phyloP scores from a whole-genome alignment of 768 basidiomycete genomes.

The Coprinellus aureogranulatus region DNA sequence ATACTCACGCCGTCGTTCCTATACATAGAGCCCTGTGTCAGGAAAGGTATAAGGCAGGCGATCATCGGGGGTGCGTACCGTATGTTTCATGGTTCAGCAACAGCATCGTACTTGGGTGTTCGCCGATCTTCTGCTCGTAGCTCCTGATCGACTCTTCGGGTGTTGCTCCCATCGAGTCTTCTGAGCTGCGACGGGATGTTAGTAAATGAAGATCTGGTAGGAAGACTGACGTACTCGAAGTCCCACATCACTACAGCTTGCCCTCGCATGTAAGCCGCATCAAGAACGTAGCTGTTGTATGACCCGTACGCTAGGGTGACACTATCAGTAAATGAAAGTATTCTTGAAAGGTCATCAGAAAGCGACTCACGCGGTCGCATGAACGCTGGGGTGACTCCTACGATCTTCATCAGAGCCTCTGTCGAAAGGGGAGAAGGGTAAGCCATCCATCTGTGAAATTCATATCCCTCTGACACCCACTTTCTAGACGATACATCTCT shows the following conservation, averaged over 20 bases:
- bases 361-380: slow-evolving; percentile 43
- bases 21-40: neutral
- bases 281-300: slow-evolving; percentile 46
- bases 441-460: neutral
- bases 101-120: slow-evolving; percentile 30
- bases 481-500: slow-evolving; percentile 47
- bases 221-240: slow-evolving; percentile 27
- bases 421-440: neutral
- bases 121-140: slow-evolving; percentile 26
- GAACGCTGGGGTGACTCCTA: slow-evolving; percentile 45
- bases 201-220: slow-evolving; percentile 1
- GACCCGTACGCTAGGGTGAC: slow-evolving; percentile 36
- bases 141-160: slow-evolving; percentile 27
- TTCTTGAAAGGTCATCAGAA: neutral
- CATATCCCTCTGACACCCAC: too few relatives aligned
- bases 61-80: slow-evolving; percentile 17
- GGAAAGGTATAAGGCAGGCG: neutral
- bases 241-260: slow-evolving; percentile 41
- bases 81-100: slow-evolving; percentile 36
- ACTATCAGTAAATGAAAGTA: neutral
- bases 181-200: slow-evolving; percentile 25
- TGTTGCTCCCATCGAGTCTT: slow-evolving; percentile 36
- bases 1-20: slow-evolving; percentile 37
- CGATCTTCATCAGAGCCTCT: slow-evolving; percentile 24
- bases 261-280: slow-evolving; percentile 31